Percentiles rank a stretch among this genome's conserved stretches.
These are phyloP conservation scores for Backusella australiensis DNA, from an alignment of 192 early-diverging fungal species.

Conservation along the genomic window DNA sequence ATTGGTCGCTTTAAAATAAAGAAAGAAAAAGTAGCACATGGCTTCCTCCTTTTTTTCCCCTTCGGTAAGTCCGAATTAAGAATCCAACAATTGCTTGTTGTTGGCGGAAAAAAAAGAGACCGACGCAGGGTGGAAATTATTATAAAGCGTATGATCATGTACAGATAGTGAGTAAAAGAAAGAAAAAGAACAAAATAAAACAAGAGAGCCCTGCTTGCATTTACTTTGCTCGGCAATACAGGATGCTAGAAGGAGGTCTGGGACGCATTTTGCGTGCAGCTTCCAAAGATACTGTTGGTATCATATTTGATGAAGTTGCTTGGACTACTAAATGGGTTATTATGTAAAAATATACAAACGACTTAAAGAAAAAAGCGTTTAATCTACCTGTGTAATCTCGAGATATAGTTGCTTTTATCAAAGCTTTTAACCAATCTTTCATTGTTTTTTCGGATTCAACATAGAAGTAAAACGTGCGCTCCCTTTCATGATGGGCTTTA, in stretches of 20 bases:
- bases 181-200: no score
- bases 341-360: neutral
- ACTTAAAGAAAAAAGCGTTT: neutral
- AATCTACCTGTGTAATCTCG: slow-evolving; percentile 41
- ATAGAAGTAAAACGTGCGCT: slow-evolving; percentile 57
- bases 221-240: slow-evolving; percentile 6
- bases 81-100: neutral
- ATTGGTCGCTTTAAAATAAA: neutral
- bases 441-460: slow-evolving; percentile 46
- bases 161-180: neutral
- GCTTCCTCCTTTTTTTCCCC: neutral
- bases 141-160: neutral
- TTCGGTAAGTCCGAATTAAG: neutral
- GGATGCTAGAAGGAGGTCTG: slow-evolving; percentile 40
- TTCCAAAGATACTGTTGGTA: slow-evolving; percentile 50
- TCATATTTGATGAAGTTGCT: slow-evolving; percentile 52
- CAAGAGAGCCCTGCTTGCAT: no score
- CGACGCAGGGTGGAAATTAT: neutral
- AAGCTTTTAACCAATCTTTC: slow-evolving; percentile 55
- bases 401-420: slow-evolving; percentile 62
- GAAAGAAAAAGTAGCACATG: neutral
- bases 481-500: slow-evolving; percentile 53
- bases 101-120: neutral
- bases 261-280: slow-evolving; percentile 48
- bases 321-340: slow-evolving; percentile 51